Conservation (phyloP, 2,329 filamentous ascomycete genomes). For the Emergomyces africanus region DNA sequence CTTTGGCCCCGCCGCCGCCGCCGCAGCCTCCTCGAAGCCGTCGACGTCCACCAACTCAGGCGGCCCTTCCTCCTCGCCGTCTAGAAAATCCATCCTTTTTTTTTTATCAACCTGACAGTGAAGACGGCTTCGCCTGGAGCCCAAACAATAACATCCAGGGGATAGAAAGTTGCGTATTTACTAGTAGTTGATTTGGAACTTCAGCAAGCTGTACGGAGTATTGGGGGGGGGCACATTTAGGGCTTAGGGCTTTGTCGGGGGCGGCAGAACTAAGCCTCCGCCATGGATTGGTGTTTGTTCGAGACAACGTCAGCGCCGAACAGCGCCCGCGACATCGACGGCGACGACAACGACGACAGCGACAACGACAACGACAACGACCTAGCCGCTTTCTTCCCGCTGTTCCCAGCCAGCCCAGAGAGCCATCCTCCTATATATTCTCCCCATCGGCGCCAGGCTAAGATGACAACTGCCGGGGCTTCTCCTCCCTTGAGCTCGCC, state of each 20-base stretch:
- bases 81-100: constrained; percentile 7
- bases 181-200: background rate
- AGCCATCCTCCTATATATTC: background rate
- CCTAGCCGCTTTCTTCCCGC: background rate
- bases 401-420: background rate
- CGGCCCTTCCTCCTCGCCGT: constrained; percentile 29
- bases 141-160: background rate
- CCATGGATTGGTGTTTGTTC: constrained; percentile 1
- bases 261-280: constrained; percentile 1
- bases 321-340: no score
- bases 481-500: constrained; percentile 60
- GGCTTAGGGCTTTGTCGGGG: constrained; percentile 21
- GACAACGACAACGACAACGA: background rate
- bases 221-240: constrained; percentile 15
- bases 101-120: background rate
- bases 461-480: constrained; percentile 33
- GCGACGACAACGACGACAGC: background rate
- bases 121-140: background rate
- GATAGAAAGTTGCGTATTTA: background rate
- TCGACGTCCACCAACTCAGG: constrained; percentile 32
- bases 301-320: background rate
- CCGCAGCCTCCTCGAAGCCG: constrained; percentile 11
- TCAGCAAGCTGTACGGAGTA: background rate
- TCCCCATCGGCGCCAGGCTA: constrained; percentile 4
- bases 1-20: constrained; percentile 11